Evolutionary conservation across 2,329 filamentous ascomycete species (phyloP).

Genomic region (Zymoseptoria tritici): DNA sequence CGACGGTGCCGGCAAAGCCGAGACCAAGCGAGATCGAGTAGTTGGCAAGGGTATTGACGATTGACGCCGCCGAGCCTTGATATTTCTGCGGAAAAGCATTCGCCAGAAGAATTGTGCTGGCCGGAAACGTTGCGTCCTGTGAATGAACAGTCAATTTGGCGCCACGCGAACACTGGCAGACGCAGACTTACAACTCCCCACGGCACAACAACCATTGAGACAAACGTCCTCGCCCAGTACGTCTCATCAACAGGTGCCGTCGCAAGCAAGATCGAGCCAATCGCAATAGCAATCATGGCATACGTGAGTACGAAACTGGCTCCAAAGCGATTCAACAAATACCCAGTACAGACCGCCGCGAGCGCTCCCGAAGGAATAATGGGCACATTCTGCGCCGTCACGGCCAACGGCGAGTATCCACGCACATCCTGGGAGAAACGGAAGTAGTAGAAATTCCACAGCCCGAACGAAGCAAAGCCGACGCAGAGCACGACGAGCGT

Average conservation of each 20-base stretch:
- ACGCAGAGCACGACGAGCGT: neutral
- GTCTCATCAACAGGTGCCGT: neutral
- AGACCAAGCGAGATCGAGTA: neutral
- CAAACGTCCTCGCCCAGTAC: neutral
- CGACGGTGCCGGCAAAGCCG: neutral
- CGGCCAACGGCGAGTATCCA: neutral
- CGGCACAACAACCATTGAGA: neutral
- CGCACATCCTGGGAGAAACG: neutral
- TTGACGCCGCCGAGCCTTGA: neutral
- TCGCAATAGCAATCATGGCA: neutral
- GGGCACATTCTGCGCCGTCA: neutral
- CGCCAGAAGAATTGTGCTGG: neutral
- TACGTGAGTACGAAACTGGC: neutral
- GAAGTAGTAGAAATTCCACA: neutral
- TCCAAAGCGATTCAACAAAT: neutral
- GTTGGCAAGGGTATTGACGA: constrained; percentile 1
- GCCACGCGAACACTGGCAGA: neutral
- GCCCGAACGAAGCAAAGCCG: neutral
- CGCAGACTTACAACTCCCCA: neutral
- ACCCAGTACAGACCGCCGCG: neutral
- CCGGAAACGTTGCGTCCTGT: neutral
- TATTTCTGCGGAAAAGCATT: neutral
- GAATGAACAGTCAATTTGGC: neutral
- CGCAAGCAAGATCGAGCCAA: neutral
- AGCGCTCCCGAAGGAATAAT: neutral